Base-by-base conservation (phyloP, 805 yeast genomes). In the Kodamaea laetipori region DNA sequence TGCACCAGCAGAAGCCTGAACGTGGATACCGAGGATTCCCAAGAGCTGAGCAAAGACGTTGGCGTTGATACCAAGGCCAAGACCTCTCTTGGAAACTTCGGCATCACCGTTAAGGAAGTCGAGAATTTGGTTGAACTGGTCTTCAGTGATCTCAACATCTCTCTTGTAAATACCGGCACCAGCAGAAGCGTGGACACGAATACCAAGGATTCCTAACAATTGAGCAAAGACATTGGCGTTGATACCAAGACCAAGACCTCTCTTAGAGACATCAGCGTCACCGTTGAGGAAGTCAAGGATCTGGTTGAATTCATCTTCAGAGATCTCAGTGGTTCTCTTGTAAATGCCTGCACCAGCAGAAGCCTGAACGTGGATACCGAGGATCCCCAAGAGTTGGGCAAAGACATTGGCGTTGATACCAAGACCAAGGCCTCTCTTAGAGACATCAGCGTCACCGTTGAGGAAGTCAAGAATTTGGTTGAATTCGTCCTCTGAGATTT, bases 381-480 rank as follows among this genome's bases (percentile, higher is more conserved):
- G 50, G 28, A 41, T 26, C 15, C 28, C 47, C 31, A 39, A 18
- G 15, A 38, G 15, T 21, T 46, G 40, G 26, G 41, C 46, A 40
- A 46, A 49, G 26, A 48, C 55, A 7, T 47, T 46, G 19, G 27
- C 51, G 27, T 26, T 39, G 37, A 45, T 26, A 30, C 44, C 48
- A n/a, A 34, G 34, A 11, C 11, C 18, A 23, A 21, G 4, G 26
- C 12, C 15, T 12, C 34, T 43, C 31, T 23, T 16, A 11, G 12
- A 21, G 12, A 35, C 37, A 12, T 23, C 47, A 6, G 17, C 33
- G n/a, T 27, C 40, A 21, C 12, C 26, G 8, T 37, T 21, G 8
- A 21, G 24, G 24, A 21, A 21, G 24, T 21, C 24, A 8, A 21
- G 24, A 21, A 21, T 21, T 8, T 6, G 24, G 24, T 21, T 21